Evolutionary conservation across 495 filamentous ascomycete genomes (phyloP), one percentile per base, ranked within the genome.

Genomic region (Stereocaulon alpinum): DNA sequence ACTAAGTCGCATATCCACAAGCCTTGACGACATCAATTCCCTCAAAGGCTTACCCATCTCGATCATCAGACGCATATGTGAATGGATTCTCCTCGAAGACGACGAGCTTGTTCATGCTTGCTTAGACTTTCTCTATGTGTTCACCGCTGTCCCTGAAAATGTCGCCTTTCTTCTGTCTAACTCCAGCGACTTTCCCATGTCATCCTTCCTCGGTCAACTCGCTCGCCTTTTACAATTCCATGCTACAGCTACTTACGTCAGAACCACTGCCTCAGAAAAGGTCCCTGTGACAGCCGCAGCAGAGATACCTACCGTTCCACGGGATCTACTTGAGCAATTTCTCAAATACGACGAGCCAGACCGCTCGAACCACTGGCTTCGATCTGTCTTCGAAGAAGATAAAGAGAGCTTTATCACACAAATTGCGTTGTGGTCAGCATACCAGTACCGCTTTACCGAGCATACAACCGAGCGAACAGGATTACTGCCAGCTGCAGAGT

Each of bases 91-190:
- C 22, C 79, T 96, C 17, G 89, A 96, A 58, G 94, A 99, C 66
- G 89, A 94, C 61, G 94, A 97, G 59, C 77, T 99, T 6, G 76
- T 91, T 61, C 84, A 85, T 53, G 88, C 89, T 32, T 89, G 86
- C 58, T 77, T 97, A 24, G 94, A 97, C 70, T 95, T 99, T 68
- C 81, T 96, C 61, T 97, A 96, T 66, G 90, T 96, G 68, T 99
- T 88, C 68, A 96, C 91, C 0, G 86, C 91, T 2, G 82, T 86
- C 7, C 81, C 84, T 20, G 80, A 86, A n/a, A 99, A 97, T 67
- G 84, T 96, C 37, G 86, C 88, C 60, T n/a, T 58, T n/a, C 58
- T 68, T n/a, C 48, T 82, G 73, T 40, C 67, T 89, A 55, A 75
- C 86, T 40, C 75, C 81, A 52, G 64, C 71, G 62, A 77, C 64